Evolutionary conservation across 2,329 filamentous ascomycete species (phyloP).

Genomic region (Akanthomyces uredinophilus): DNA sequence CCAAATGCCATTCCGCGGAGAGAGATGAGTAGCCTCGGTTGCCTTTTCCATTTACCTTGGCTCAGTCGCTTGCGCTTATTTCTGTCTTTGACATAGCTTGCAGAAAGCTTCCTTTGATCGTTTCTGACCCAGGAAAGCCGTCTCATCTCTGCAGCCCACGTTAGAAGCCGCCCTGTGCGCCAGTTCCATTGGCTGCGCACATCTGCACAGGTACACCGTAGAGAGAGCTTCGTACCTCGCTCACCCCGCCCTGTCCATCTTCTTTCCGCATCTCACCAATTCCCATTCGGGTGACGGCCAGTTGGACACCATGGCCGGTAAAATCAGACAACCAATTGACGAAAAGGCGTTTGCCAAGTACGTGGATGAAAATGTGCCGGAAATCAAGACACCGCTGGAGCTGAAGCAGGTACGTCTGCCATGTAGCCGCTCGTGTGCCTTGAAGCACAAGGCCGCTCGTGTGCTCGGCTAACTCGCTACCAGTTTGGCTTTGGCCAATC

Average conservation of each 20-base stretch:
- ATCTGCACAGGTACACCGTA: neutral
- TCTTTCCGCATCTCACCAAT: neutral
- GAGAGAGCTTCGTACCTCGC: neutral
- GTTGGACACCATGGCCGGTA: constrained; percentile 65
- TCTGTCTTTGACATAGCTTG: neutral
- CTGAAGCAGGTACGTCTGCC: constrained; percentile 69
- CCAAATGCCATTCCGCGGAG: neutral
- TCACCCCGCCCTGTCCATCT: neutral
- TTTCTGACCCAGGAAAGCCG: neutral
- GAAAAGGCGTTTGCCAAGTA: constrained; percentile 73
- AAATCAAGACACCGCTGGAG: constrained; percentile 76
- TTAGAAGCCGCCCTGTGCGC: too few relatives aligned
- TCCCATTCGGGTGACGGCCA: too few relatives aligned
- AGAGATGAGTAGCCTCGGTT: constrained; percentile 2
- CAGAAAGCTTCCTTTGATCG: neutral
- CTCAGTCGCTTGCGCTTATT: neutral
- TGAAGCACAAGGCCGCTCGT: too few relatives aligned
- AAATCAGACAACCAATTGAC: constrained; percentile 86
- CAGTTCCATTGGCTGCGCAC: neutral
- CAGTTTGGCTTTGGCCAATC: constrained; percentile 97
- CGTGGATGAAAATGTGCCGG: constrained; percentile 70
- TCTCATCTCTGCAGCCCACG: neutral
- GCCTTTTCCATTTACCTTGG: neutral
- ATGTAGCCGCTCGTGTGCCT: neutral
- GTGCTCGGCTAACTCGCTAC: neutral